Evolutionary conservation across 768 basidiomycete species (phyloP).

Genomic region (Xanthoconium stramineum): DNA sequence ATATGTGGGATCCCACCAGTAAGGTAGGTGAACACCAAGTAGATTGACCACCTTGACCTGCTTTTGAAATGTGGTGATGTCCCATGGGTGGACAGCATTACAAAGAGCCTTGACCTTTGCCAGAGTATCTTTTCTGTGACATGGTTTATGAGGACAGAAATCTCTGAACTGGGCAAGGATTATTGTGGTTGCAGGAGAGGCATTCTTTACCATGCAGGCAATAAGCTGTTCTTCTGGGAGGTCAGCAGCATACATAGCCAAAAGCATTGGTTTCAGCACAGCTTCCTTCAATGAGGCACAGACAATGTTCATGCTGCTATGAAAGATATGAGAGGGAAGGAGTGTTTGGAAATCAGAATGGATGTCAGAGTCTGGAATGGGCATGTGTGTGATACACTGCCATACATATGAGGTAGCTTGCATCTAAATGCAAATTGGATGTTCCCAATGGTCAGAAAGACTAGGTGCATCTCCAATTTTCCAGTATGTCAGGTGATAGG

Average conservation of each 20-base stretch:
- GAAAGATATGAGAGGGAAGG: not conserved
- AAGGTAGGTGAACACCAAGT: too few species aligned
- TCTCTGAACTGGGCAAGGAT: too few species aligned
- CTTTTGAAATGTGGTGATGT: slow-evolving; percentile 24
- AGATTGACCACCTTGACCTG: not conserved
- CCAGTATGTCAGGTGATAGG: slow-evolving; percentile 8
- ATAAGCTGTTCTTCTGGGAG: slow-evolving; percentile 12
- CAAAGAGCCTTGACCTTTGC: not conserved
- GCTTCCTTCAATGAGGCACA: too few species aligned
- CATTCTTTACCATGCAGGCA: not conserved
- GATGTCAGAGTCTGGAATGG: not conserved
- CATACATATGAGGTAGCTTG: not conserved
- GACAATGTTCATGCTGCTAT: not conserved
- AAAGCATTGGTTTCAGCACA: not conserved
- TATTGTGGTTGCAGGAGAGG: not conserved
- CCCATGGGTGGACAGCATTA: slow-evolving; percentile 13
- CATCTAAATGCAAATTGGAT: not conserved
- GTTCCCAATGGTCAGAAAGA: not conserved
- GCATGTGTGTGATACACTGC: not conserved
- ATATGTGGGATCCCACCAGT: not conserved
- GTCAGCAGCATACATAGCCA: not conserved
- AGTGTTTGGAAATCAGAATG: not conserved
- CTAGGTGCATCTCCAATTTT: not conserved
- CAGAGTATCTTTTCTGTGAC: not conserved
- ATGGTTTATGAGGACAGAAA: too few species aligned